A percentile compares a stretch with the other conserved stretches of the same genome.
Conservation (phyloP, 2,329 filamentous ascomycete species). For the Botrytis pseudocinerea region DNA sequence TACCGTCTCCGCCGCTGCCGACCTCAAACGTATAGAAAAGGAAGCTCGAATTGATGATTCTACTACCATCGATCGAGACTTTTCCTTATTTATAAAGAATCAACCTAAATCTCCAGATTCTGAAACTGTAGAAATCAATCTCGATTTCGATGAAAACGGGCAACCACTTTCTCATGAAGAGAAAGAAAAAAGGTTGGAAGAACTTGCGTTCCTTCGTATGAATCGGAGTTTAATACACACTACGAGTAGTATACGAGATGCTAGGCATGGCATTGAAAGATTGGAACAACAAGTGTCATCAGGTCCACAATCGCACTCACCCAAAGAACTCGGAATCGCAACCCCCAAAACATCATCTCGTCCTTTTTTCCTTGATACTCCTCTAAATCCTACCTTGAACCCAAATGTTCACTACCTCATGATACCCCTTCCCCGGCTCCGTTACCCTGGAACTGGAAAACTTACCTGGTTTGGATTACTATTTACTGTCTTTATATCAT, state of each 20-base stretch:
- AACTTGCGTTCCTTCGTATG: constrained; percentile 52
- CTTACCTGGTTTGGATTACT: constrained; percentile 38
- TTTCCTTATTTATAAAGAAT: constrained; percentile 11
- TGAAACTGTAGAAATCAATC: constrained; percentile 21
- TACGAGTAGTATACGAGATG: constrained; percentile 53
- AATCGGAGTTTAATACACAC: constrained; percentile 53
- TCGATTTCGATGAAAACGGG: constrained; percentile 32
- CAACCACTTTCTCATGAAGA: constrained; percentile 36
- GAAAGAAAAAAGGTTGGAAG: constrained; percentile 41
- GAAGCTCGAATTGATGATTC: constrained; percentile 39
- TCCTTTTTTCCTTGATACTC: constrained; percentile 7
- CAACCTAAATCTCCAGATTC: constrained; percentile 10
- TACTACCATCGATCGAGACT: constrained; percentile 32
- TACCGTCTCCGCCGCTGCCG: constrained; percentile 33
- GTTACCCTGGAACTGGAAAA: constrained; percentile 27
- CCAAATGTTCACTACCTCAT: constrained; percentile 28
- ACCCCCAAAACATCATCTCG: constrained; percentile 4
- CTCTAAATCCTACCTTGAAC: constrained; percentile 4
- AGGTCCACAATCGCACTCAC: constrained; percentile 34
- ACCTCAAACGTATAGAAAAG: constrained; percentile 35
- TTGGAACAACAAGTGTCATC: constrained; percentile 52
- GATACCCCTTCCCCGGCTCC: constrained; percentile 33
- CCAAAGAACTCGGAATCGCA: constrained; percentile 6
- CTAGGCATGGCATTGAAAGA: constrained; percentile 59
- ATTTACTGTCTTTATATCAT: constrained; percentile 48